Conservation (phyloP, 805 yeast genomes). For the Saccharomycopsis babjevae region DNA sequence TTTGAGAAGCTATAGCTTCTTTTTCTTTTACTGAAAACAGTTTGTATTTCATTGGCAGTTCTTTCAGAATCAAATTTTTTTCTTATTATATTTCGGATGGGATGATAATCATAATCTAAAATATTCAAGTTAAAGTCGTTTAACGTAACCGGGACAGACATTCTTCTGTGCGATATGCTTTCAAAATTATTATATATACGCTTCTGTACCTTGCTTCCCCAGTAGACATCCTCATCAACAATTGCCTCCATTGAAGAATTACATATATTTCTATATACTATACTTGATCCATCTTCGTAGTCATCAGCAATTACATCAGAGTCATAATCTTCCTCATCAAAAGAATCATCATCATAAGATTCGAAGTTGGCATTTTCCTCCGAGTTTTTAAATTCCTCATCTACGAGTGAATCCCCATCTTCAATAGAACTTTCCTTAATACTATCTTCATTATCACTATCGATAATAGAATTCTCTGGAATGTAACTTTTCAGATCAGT, state of each 20-base stretch:
- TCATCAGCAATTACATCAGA: background rate
- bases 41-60: background rate
- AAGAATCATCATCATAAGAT: background rate
- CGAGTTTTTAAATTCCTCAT: background rate
- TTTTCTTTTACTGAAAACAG: slow-evolving; percentile 16
- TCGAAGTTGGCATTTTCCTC: background rate
- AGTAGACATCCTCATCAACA: slow-evolving; percentile 3
- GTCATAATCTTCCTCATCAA: background rate
- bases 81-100: slow-evolving; percentile 9
- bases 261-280: background rate
- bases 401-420: no score
- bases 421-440: background rate
- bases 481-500: background rate
- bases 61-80: background rate
- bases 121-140: slow-evolving; percentile 26
- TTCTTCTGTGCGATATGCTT: slow-evolving; percentile 24
- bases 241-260: slow-evolving; percentile 12
- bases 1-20: slow-evolving; percentile 31
- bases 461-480: background rate
- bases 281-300: background rate
- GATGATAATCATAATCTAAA: slow-evolving; percentile 23
- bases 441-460: background rate
- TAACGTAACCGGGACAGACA: slow-evolving; percentile 30
- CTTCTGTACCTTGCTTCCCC: background rate
- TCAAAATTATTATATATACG: background rate